These are phyloP conservation scores for Leishmania amazonensis DNA, from an alignment of 208 protist genomes.

Conservation along the genomic window DNA sequence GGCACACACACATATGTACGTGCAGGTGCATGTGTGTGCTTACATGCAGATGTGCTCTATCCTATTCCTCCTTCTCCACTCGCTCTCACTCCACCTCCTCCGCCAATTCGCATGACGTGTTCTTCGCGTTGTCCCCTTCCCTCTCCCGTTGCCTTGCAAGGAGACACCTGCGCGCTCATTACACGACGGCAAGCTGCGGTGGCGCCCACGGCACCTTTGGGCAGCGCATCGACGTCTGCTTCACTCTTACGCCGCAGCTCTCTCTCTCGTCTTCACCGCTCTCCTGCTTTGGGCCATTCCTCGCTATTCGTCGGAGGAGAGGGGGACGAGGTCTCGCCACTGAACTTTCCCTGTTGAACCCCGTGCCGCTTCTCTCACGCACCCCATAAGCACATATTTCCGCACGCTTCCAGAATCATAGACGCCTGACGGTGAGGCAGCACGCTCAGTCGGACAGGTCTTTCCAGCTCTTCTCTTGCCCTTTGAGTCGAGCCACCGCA, in stretches of 20 bases:
- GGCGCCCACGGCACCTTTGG: background rate
- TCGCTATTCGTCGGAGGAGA: background rate
- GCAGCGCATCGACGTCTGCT: background rate
- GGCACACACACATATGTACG: background rate
- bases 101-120: background rate
- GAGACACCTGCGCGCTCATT: background rate
- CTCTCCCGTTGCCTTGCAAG: background rate
- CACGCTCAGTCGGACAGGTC: background rate
- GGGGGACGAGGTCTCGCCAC: background rate
- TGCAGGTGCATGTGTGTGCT: background rate
- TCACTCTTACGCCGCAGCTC: background rate
- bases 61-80: background rate
- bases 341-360: background rate
- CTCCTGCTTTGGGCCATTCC: background rate
- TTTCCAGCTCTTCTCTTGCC: constrained; percentile 2
- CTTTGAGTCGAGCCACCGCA: background rate
- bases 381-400: background rate
- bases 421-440: background rate
- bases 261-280: background rate
- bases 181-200: background rate
- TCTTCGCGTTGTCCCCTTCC: background rate
- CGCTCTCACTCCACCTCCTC: background rate
- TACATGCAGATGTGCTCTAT: background rate
- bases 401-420: background rate
- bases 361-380: background rate